Base-by-base conservation (phyloP, 495 filamentous ascomycete species). In the Trichocladium uniseriatum region DNA sequence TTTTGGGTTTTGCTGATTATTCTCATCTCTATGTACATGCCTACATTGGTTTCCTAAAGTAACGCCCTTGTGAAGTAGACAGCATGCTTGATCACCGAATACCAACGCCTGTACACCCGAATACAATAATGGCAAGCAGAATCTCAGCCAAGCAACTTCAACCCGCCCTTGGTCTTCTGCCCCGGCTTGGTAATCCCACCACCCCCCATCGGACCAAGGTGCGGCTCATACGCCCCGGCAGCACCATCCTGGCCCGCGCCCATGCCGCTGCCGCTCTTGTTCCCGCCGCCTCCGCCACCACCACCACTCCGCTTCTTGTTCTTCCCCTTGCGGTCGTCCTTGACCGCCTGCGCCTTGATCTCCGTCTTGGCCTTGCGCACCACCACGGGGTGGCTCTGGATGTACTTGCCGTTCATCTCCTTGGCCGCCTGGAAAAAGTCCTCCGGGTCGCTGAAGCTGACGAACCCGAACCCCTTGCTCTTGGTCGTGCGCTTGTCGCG, bases 371-470 rank as follows among this genome's bases (percentile, higher is more conserved):
- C 87, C 59, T 89, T 82, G 65, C 84, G 81, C 51, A 97, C 72
- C 37, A 86, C 70, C 8, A 98, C 81, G 1, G 92, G 92, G 67
- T 97, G 92, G 59, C 88, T 94, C 34, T 94, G 92, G 64, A 98
- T 97, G 63, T 98, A 98, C 72, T 98, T 97, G 39, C 90, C 89
- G 64, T 96, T 83, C 94, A 98, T 98, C 68, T 97, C 94, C 69
- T 89, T 84, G 53, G 86, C 91, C 0, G 92, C 90, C 46, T 81
- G 76, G 73, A 97, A 97, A 67, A 90, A 96, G 59, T 96, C 89
- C 58, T 98, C 92, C 5, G 89, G 85, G 62, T 95, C 85, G 53
- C 82, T 85, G 69, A 98, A 98, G 64, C 87, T 91, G 47, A 97
- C 88, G 57, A 98, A 98, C 2, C 92, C 94, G 65, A 86, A 98